Evolutionary conservation across 257 asterid genomes (phyloP), one percentile per base, ranked within the genome.

Genomic region (Penstemon davidsonii): DNA sequence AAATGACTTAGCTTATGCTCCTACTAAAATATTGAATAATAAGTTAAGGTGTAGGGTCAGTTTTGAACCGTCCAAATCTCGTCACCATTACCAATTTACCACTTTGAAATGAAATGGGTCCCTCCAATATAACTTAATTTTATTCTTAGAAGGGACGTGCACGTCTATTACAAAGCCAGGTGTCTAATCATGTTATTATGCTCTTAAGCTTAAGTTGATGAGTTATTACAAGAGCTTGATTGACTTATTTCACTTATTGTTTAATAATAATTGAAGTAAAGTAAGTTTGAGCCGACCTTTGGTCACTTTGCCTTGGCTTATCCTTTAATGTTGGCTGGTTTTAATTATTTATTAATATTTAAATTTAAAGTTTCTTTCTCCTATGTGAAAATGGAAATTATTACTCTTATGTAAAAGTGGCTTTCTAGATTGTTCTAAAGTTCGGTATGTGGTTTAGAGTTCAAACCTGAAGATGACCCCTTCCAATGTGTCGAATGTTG

Each of bases 131-230:
- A 12, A 15, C 57, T 4, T 43, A 43, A 43, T 43, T 63, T 60
- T 19, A 54, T 59, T 58, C 2, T 66, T 3, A 36, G 51, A 47
- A 59, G 44, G 3, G 67, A 73, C 73, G 54, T 74, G 59, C 47
- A 71, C 74, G 80, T 80, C 61, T 67, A 4, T 1, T 0, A 43
- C 3, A 7, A 37, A 4, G 80, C 74, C 78, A 71, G 76, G 72
- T 46, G 0, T 51, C 15, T 25, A 13, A 65, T 71, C 68, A 9
- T 3, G 8, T 10, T 9, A 49, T 10, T 49, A 11, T 47, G 68
- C 12, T 7, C 9, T 3, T 46, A 46, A 46, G 33, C 33, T 6
- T 46, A 46, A 6, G 10, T 46, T 8, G 10, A 46, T 12, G 47
- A n/a, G 38, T 76, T 43, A 60, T 40, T 54, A 62, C 61, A 56